Base-by-base conservation (phyloP, 768 basidiomycete genomes). In the Amanita muscaria region DNA sequence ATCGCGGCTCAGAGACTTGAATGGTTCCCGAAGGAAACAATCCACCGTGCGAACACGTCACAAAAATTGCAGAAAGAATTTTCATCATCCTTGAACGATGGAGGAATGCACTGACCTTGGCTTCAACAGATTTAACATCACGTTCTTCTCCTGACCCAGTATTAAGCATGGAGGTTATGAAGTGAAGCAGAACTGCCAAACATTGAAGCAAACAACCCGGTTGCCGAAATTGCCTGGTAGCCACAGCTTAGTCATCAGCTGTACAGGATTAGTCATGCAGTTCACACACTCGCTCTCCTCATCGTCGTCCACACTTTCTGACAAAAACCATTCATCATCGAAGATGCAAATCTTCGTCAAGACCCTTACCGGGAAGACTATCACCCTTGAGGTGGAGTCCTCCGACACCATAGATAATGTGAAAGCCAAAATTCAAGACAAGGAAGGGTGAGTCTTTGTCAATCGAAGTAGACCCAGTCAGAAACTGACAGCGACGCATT, bases 301-400 rank as follows among this genome's bases (percentile, higher is more conserved):
- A 31, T 29, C 42, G 24, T 24, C 27, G 19, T 45, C 42, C 48
- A 25, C 39, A 24, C 46, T n/a, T 48, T 40, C 43, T 32, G 36
- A 12, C 22, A 21, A 24, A 8, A 31, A 14, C 4, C 11, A 31
- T 12, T 12, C 43, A 44, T 36, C 29, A 12, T 29, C 30, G 44
- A 46, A 52, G 67, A 75, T 75, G 72, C 72, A 75, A 60, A 75
- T 75, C 50, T 75, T 75, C 65, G 73, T 75, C 60, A 74, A 73
- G 66, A 92, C 89, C 74, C 86, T 92, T 55, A 93, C 88, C 64
- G 87, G 86, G 51, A 89, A 93, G 84, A 93, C 90, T 52, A 96
- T 96, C 80, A 93, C 91, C 74, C 86, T 94, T 50, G 92, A 96
- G 83, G 90, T 93, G 66, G 90, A 92, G 77, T 89, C 88, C 60